These are phyloP conservation scores for Phytophthora pisi DNA, from an alignment of 352 stramenopile genomes.

Conservation along the genomic window DNA sequence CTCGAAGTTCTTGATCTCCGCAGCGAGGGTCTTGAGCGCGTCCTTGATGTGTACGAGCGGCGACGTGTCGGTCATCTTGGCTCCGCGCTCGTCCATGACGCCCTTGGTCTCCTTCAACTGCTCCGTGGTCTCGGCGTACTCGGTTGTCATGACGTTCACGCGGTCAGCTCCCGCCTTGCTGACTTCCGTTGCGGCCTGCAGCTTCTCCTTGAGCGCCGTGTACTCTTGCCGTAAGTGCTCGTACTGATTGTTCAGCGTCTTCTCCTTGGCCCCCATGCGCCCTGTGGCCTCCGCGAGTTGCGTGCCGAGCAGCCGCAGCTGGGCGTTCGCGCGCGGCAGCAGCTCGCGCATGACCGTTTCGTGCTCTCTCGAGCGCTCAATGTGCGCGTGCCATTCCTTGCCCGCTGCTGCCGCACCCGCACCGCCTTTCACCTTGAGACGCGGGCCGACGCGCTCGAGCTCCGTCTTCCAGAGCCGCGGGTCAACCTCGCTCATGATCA, in stretches of 20 bases:
- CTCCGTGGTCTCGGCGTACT: conserved; percentile 75
- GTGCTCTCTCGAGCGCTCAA: conserved; percentile 79
- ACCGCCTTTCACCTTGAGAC: conserved; percentile 65
- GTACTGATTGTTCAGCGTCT: conserved; percentile 85
- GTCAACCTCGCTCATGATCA: conserved; percentile 85
- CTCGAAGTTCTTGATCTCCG: conserved; percentile 86
- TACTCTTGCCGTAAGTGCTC: conserved; percentile 71
- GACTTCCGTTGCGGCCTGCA: conserved; percentile 60
- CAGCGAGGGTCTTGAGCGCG: conserved; percentile 73
- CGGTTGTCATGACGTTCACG: conserved; percentile 79
- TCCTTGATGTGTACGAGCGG: conserved; percentile 87
- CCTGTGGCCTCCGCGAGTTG: conserved; percentile 66
- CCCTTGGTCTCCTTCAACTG: conserved; percentile 78
- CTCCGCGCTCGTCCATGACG: conserved; percentile 79
- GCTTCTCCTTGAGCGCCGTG: conserved; percentile 67
- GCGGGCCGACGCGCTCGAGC: conserved; percentile 78
- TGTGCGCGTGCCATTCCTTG: conserved; percentile 84
- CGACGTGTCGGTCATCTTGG: conserved; percentile 88
- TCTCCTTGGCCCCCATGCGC: conserved; percentile 76
- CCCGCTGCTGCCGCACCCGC: conserved; percentile 49
- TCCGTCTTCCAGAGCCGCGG: conserved; percentile 86
- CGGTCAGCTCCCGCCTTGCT: conserved; percentile 72
- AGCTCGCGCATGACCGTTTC: conserved; percentile 67
- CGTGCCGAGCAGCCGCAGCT: conserved; percentile 63
- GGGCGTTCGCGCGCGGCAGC: conserved; percentile 56